Conservation (phyloP, 805 yeast species). For the Pichia kluyveri region DNA sequence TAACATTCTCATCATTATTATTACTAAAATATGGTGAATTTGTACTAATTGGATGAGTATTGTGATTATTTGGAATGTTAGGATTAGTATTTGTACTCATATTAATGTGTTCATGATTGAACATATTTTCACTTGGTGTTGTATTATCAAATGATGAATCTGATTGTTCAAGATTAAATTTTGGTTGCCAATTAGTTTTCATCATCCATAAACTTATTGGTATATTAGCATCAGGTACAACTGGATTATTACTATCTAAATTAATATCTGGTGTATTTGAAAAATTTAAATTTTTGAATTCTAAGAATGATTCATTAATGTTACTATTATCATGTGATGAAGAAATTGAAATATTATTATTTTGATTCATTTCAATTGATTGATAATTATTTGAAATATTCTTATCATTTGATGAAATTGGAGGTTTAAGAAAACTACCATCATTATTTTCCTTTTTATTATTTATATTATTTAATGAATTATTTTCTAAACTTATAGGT, state of each 20-base stretch:
- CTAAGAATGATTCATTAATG: background rate
- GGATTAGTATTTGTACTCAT: no score
- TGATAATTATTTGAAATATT: background rate
- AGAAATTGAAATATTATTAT: background rate
- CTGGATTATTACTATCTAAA: no score
- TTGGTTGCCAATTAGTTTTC: slow-evolving; percentile 13
- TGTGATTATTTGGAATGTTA: no score
- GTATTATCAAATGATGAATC: background rate
- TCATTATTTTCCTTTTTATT: background rate
- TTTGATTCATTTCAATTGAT: background rate
- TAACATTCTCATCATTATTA: no score
- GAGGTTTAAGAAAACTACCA: background rate
- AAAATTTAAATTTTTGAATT: background rate
- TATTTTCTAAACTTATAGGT: no score
- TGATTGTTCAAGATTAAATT: slow-evolving; percentile 1
- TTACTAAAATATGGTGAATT: no score
- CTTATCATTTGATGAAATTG: background rate
- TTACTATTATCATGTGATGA: background rate
- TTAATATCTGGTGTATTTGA: background rate
- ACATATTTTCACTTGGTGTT: no score
- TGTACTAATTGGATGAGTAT: no score
- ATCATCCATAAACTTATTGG: slow-evolving; percentile 10
- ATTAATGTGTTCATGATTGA: no score
- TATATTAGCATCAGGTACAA: background rate
- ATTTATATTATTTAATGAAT: background rate